Evolutionary conservation across 257 asterid species (phyloP), one percentile per base, ranked within the genome.

Genomic region (Paraleonurus japonicus): DNA sequence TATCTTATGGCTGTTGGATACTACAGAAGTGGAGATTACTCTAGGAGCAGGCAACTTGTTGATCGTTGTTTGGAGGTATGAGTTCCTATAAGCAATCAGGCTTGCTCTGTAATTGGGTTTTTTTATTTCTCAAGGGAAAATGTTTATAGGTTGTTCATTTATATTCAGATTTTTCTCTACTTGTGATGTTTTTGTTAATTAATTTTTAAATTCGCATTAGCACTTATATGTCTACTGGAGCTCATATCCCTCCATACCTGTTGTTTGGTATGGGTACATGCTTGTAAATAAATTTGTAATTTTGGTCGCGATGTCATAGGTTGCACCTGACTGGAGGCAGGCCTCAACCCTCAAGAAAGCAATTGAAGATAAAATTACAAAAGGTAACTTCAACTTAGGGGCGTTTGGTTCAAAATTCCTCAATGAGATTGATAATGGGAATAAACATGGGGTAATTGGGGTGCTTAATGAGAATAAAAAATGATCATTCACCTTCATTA

Each of bases 251-350:
- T 66, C 26, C 67, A 50, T 61, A 45, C 24, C 48, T 30, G 60
- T 47, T 2, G 75, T 60, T 61, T 66, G 37, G 39, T 54, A 16
- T 69, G 39, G 20, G 58, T 55, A 8, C 30, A 26, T 37, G 30
- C 55, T 59, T 72, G 30, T 55, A 32, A 37, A 35, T 32, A 16
- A 15, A n/a, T 58, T 15, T 17, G 39, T 47, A 19, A 41, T 27
- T 43, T 50, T 74, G 68, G 59, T 41, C 55, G 48, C 26, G 17
- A 69, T 61, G 59, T 70, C 71, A 64, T 84, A 90, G 97, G 79
- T 82, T 70, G 92, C 85, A 65, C 98, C 98, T 0, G 93, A 87
- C 68, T 92, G 95, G 95, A 86, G 97, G 82, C 97, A 92, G 74
- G 98, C 97, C 11, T 74, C 75, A 85, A 78, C 84, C 63, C 95